Evolutionary conservation across 2,329 filamentous ascomycete genomes (phyloP).

Genomic region (Scedosporium aurantiacum): DNA sequence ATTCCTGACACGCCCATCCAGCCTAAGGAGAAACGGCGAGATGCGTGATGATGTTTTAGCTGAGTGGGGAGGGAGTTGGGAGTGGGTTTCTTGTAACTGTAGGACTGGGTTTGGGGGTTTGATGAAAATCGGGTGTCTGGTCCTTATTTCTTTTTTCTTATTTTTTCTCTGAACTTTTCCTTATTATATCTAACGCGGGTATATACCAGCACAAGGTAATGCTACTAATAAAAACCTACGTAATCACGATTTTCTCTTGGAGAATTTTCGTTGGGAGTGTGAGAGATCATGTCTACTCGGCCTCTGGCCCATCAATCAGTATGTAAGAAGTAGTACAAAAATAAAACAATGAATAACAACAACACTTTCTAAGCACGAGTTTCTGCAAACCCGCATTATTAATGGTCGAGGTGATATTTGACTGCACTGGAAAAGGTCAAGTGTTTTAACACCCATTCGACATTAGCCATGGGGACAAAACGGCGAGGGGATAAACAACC

Average conservation of each 20-base stretch:
- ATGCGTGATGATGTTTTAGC: neutral
- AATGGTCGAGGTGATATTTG: neutral
- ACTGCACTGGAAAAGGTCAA: neutral
- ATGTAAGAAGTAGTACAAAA: too few relatives aligned
- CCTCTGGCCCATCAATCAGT: too few relatives aligned
- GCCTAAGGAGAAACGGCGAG: neutral
- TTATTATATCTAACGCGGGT: neutral
- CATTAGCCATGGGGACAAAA: neutral
- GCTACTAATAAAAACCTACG: neutral
- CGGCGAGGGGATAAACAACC: neutral
- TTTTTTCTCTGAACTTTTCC: neutral
- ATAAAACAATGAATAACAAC: too few relatives aligned
- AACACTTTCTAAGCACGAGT: too few relatives aligned
- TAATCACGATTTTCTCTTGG: neutral
- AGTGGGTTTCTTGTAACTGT: neutral
- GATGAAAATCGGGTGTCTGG: neutral
- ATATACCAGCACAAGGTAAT: neutral
- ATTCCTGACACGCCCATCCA: constrained; percentile 5
- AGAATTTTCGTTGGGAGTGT: neutral
- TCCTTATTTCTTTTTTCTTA: neutral
- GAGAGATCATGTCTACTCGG: too few relatives aligned
- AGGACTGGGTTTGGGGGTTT: neutral
- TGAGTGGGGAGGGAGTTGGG: neutral
- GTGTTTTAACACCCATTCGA: neutral
- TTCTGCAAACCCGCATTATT: neutral